A percentile compares a stretch with the other conserved stretches of the same genome.
These are phyloP conservation scores for Fusarium neocosmosporiellum DNA, from an alignment of 2,329 filamentous ascomycete genomes.

Conservation along the genomic window DNA sequence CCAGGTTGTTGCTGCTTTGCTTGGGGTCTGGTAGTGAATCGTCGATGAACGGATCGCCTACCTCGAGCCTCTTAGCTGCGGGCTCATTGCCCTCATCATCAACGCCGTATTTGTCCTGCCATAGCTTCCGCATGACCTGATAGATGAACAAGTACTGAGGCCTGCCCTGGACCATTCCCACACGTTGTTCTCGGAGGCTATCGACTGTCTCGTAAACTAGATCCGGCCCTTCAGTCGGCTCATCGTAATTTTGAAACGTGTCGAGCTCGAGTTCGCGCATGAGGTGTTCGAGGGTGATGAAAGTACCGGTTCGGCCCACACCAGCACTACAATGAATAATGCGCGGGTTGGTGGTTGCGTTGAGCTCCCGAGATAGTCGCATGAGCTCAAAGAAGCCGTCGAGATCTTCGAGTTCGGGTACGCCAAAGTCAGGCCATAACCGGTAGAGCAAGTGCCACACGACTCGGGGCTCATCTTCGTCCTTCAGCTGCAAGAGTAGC, in stretches of 20 bases:
- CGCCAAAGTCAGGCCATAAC: slow-evolving; percentile 90
- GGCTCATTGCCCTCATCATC: slow-evolving; percentile 56
- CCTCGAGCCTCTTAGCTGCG: slow-evolving; percentile 64
- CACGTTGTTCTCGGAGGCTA: slow-evolving; percentile 83
- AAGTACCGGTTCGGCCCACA: slow-evolving; percentile 93
- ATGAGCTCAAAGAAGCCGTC: slow-evolving; percentile 77
- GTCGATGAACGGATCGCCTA: slow-evolving; percentile 57
- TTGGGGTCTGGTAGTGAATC: slow-evolving; percentile 29
- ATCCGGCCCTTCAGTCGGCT: slow-evolving; percentile 59
- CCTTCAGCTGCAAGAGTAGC: slow-evolving; percentile 67
- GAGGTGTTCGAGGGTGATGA: slow-evolving; percentile 95
- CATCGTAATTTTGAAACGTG: slow-evolving; percentile 65
- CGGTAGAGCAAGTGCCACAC: slow-evolving; percentile 89
- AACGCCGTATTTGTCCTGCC: slow-evolving; percentile 71
- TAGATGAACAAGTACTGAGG: slow-evolving; percentile 90
- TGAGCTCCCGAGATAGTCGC: slow-evolving; percentile 69
- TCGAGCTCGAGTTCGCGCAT: slow-evolving; percentile 84
- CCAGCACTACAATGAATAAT: slow-evolving; percentile 92
- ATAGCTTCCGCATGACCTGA: slow-evolving; percentile 80
- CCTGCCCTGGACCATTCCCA: slow-evolving; percentile 95
- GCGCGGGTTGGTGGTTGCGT: slow-evolving; percentile 71
- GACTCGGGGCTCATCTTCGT: slow-evolving; percentile 62
- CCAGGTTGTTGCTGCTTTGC: slow-evolving; percentile 5
- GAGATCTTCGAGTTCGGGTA: slow-evolving; percentile 76
- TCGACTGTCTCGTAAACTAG: slow-evolving; percentile 84